Percentiles rank a stretch among this genome's conserved stretches.
Conservation (phyloP, 2,329 filamentous ascomycete genomes). For the Aspergillus fumigatus region DNA sequence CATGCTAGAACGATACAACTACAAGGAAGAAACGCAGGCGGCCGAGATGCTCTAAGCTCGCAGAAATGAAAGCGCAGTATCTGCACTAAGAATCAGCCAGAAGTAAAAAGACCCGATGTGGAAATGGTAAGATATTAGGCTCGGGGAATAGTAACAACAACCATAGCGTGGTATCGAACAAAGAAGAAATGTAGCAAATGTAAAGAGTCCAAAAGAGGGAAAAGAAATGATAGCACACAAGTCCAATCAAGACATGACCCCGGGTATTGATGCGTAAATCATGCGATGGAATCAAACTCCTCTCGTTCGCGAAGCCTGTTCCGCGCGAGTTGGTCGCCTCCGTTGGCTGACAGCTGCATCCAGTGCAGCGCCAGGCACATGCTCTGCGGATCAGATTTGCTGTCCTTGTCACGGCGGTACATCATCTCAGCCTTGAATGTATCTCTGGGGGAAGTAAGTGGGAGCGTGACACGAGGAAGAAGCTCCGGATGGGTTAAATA, state of each 20-base stretch:
- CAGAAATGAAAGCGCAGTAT: neutral
- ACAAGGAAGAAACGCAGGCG: neutral
- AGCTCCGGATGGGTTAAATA: conserved; percentile 90
- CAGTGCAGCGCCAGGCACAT: conserved; percentile 96
- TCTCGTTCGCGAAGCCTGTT: conserved; percentile 72
- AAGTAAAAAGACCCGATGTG: neutral
- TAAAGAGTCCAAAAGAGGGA: conserved; percentile 1
- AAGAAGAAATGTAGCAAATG: conserved; percentile 1
- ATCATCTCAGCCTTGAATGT: conserved; percentile 88
- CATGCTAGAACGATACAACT: neutral
- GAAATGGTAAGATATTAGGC: conserved; percentile 1
- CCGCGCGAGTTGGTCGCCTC: conserved; percentile 80
- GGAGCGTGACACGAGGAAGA: conserved; percentile 72
- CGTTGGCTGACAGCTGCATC: conserved; percentile 85
- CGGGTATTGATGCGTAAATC: conserved; percentile 18
- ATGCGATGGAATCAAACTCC: conserved; percentile 57
- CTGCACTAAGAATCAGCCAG: neutral
- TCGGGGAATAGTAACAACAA: conserved; percentile 1
- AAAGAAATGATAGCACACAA: conserved; percentile 5
- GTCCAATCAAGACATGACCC: conserved; percentile 4
- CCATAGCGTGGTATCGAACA: conserved; percentile 13
- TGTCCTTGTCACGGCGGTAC: conserved; percentile 58
- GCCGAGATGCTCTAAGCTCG: conserved; percentile 2
- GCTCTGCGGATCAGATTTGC: conserved; percentile 73
- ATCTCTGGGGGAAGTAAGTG: conserved; percentile 76